Conservation (phyloP, 2,329 filamentous ascomycete species). For the Neospermospora avenae region DNA sequence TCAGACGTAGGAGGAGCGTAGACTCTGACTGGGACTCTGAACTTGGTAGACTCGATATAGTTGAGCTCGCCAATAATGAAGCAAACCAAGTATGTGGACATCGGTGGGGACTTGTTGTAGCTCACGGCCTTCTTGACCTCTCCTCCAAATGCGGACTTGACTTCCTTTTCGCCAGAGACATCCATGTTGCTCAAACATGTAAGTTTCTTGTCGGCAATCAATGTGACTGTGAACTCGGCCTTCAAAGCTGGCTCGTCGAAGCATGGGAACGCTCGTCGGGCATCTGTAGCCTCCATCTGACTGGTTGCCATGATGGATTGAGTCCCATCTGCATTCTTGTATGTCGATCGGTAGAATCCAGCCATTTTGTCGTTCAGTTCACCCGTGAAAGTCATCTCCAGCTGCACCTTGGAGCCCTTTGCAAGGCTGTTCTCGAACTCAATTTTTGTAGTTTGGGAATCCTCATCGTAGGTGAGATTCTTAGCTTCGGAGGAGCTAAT, state of each 20-base stretch:
- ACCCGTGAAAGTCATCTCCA: slow-evolving; percentile 76
- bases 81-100: slow-evolving; percentile 94
- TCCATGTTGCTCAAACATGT: slow-evolving; percentile 98
- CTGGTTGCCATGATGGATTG: slow-evolving; percentile 83
- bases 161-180: slow-evolving; percentile 72
- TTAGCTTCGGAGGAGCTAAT: slow-evolving; percentile 58
- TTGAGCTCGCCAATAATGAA: slow-evolving; percentile 95
- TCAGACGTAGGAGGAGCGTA: slow-evolving; percentile 88
- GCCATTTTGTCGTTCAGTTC: slow-evolving; percentile 92
- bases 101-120: slow-evolving; percentile 87
- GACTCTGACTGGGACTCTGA: slow-evolving; percentile 89
- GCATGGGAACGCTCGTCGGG: slow-evolving; percentile 87
- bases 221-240: slow-evolving; percentile 85
- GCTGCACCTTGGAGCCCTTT: slow-evolving; percentile 72
- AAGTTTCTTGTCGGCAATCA: slow-evolving; percentile 85
- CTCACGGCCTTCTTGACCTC: slow-evolving; percentile 78
- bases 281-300: slow-evolving; percentile 96
- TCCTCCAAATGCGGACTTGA: slow-evolving; percentile 60
- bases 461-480: slow-evolving; percentile 66
- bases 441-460: slow-evolving; percentile 78
- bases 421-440: slow-evolving; percentile 70
- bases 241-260: slow-evolving; percentile 96
- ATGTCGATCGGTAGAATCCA: slow-evolving; percentile 94
- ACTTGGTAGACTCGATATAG: slow-evolving; percentile 86
- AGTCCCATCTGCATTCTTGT: slow-evolving; percentile 76